Percentiles rank a stretch among this genome's conserved stretches.
These are phyloP conservation scores for Pleurozium schreberi DNA, from an alignment of 225 moss, liverwort and hornwort species.

Conservation along the genomic window DNA sequence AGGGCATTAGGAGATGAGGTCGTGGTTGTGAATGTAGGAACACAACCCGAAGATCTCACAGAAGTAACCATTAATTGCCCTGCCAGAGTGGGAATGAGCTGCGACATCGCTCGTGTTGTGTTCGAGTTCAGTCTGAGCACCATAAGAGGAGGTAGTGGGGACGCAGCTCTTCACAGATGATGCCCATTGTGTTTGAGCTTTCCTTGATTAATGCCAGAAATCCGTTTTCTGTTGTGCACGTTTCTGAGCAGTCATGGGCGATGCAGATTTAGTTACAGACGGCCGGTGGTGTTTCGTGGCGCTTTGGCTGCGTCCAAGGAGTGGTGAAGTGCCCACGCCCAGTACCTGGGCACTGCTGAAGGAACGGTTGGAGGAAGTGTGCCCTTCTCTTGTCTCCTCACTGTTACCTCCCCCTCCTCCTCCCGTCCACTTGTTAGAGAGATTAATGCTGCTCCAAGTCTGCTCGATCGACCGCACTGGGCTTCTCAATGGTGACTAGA, in stretches of 20 bases:
- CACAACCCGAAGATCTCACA: conserved; percentile 41
- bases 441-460: conserved; percentile 50
- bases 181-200: neutral
- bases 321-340: neutral
- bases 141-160: conserved; percentile 42
- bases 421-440: conserved; percentile 17
- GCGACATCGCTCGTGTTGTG: conserved; percentile 59
- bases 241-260: neutral
- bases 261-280: conserved; percentile 68
- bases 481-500: conserved; percentile 34
- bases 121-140: conserved; percentile 61
- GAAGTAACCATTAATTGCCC: conserved; percentile 79
- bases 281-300: conserved; percentile 76
- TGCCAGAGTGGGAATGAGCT: conserved; percentile 64
- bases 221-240: neutral
- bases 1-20: conserved; percentile 43
- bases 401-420: conserved; percentile 30
- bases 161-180: neutral
- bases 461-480: conserved; percentile 56
- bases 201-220: neutral
- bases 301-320: conserved; percentile 47
- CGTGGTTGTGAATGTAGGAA: conserved; percentile 52
- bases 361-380: conserved; percentile 49
- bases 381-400: conserved; percentile 40
- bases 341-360: conserved; percentile 43